These are phyloP conservation scores for Amoebophrya sp. DNA, from an alignment of 169 alveolate species.

Conservation along the genomic window DNA sequence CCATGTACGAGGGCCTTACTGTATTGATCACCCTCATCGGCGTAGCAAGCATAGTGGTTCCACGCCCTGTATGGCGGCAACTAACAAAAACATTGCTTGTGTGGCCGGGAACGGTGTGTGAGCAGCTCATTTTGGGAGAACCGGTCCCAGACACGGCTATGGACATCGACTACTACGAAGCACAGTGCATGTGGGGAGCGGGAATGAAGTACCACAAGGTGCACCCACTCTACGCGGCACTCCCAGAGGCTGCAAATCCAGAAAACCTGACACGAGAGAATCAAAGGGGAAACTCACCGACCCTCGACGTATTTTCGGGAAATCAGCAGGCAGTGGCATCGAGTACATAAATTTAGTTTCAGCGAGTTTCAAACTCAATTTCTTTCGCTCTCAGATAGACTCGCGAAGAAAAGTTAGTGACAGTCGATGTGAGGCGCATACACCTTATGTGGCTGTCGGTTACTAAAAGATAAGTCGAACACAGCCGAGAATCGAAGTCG, in stretches of 20 bases:
- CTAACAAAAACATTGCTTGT: background rate
- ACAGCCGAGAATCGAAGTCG: too few species aligned
- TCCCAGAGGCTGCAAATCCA: background rate
- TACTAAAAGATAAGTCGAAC: too few species aligned
- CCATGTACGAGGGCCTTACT: background rate
- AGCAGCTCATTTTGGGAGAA: background rate
- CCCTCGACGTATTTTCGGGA: too few species aligned
- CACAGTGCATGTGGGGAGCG: background rate
- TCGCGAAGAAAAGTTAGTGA: too few species aligned
- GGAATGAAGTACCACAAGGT: background rate
- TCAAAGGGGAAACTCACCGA: too few species aligned
- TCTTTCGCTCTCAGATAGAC: too few species aligned
- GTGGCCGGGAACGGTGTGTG: background rate
- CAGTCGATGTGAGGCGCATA: too few species aligned
- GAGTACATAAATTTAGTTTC: too few species aligned
- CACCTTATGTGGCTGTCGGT: too few species aligned
- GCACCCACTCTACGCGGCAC: background rate
- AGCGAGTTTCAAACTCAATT: too few species aligned
- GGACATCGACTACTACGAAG: background rate
- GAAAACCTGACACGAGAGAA: too few species aligned
- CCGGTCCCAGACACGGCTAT: background rate
- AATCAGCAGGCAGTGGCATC: too few species aligned
- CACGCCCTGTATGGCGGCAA: background rate
- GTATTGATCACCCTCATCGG: background rate
- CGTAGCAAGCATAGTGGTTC: background rate